phyloP scores from a whole-genome alignment of 2,329 filamentous ascomycete genomes.

The Aspergillus terreus region DNA sequence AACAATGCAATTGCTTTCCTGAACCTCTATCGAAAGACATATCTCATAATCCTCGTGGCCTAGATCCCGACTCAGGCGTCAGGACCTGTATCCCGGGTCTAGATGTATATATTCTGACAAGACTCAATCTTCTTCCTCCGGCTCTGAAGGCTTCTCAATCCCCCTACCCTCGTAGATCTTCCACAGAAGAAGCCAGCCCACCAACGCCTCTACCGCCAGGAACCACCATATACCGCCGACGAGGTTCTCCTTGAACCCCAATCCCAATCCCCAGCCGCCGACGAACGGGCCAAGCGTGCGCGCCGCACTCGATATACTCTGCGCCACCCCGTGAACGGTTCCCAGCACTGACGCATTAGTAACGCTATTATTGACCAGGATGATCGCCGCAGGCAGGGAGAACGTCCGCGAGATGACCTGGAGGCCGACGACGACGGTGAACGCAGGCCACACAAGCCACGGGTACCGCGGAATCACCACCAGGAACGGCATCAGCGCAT shows the following conservation, averaged over 20 bases:
- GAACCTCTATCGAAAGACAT: no score
- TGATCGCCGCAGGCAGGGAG: slow-evolving; percentile 55
- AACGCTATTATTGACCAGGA: slow-evolving; percentile 59
- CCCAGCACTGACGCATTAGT: slow-evolving; percentile 55
- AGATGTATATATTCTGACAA: background rate
- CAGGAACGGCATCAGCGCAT: slow-evolving; percentile 67
- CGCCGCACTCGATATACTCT: slow-evolving; percentile 52
- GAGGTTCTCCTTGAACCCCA: slow-evolving; percentile 52
- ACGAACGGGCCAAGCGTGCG: slow-evolving; percentile 56
- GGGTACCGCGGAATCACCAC: slow-evolving; percentile 59
- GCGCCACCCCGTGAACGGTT: slow-evolving; percentile 57
- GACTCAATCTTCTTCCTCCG: slow-evolving; percentile 11
- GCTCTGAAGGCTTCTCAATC: slow-evolving; percentile 47
- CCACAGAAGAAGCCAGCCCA: slow-evolving; percentile 58
- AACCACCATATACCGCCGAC: slow-evolving; percentile 58
- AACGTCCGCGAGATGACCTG: slow-evolving; percentile 74
- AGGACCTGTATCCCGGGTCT: no score
- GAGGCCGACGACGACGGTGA: slow-evolving; percentile 60
- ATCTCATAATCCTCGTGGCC: no score
- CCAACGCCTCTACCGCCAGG: slow-evolving; percentile 50
- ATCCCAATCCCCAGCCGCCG: slow-evolving; percentile 52
- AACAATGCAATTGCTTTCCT: no score
- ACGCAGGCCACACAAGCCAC: slow-evolving; percentile 60
- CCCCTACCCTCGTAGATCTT: slow-evolving; percentile 63
- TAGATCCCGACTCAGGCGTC: no score